These are phyloP conservation scores for Aspergillus quadricinctus DNA, from an alignment of 2,329 filamentous ascomycete species.

Conservation along the genomic window DNA sequence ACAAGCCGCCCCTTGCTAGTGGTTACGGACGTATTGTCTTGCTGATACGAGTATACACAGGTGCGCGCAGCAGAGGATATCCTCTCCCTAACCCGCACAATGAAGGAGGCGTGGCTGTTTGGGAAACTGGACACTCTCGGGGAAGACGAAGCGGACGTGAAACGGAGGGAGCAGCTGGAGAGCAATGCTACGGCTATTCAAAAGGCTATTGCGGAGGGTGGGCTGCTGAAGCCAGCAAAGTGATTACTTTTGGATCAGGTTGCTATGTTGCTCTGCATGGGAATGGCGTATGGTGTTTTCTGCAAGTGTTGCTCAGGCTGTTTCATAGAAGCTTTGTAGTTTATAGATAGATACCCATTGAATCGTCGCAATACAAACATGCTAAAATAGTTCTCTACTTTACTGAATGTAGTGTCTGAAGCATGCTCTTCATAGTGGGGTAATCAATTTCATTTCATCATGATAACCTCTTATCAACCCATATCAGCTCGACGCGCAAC, in stretches of 20 bases:
- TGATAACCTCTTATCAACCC: too few relatives aligned
- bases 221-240: conserved; percentile 17
- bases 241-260: neutral
- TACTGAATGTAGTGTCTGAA: too few relatives aligned
- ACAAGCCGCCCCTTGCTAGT: neutral
- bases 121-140: conserved; percentile 58
- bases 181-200: conserved; percentile 46
- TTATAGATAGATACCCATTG: neutral
- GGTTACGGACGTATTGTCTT: too few relatives aligned
- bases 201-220: conserved; percentile 37
- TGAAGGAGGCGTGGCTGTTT: conserved; percentile 66
- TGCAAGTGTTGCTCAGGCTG: neutral
- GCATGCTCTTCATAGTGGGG: neutral
- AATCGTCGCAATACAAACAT: too few relatives aligned
- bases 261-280: neutral
- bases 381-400: too few relatives aligned
- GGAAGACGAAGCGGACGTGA: conserved; percentile 36
- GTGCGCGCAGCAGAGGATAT: conserved; percentile 61
- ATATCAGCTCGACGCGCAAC: neutral
- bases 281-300: neutral
- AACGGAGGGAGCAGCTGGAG: conserved; percentile 44
- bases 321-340: neutral
- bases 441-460: too few relatives aligned
- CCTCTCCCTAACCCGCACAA: conserved; percentile 54
- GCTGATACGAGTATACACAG: conserved; percentile 26